phyloP scores from a whole-genome alignment of 345 rosid genomes.

The Punica granatum region DNA sequence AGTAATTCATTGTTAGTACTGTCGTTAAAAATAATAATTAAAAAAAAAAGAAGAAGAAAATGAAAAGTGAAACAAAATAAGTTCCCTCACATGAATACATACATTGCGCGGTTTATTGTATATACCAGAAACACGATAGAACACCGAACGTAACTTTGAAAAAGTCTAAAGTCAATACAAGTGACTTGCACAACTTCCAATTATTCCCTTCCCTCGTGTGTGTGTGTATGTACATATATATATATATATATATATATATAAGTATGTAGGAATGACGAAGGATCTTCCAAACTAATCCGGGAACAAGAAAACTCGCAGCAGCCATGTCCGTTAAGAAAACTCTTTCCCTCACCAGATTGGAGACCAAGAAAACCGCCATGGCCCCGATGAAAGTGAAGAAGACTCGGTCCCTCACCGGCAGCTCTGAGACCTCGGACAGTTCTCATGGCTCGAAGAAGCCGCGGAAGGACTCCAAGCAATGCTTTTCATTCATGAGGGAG shows the following conservation, averaged over 20 bases:
- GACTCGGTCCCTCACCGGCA: neutral
- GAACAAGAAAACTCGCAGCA: neutral
- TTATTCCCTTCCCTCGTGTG: neutral
- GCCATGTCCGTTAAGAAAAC: conserved; percentile 42
- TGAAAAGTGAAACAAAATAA: too few species aligned
- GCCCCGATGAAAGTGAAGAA: conserved; percentile 27
- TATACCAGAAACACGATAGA: neutral
- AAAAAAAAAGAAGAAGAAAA: too few species aligned
- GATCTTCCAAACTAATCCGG: neutral
- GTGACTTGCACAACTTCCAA: neutral
- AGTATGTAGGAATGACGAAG: neutral
- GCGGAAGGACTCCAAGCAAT: conserved; percentile 7
- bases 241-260: neutral
- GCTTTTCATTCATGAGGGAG: conserved; percentile 43
- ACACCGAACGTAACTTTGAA: neutral
- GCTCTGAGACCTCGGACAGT: neutral
- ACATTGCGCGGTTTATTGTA: neutral
- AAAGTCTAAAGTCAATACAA: neutral
- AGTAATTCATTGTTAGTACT: too few species aligned
- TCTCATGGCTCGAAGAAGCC: conserved; percentile 8
- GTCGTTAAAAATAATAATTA: too few species aligned
- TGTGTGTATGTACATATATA: neutral
- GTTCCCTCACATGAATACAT: neutral
- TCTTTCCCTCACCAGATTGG: conserved; percentile 5
- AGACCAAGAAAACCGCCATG: conserved; percentile 2